A percentile compares a stretch with the other conserved stretches of the same genome.
These are phyloP conservation scores for Aspergillus taichungensis DNA, from an alignment of 495 filamentous ascomycete genomes.

Conservation along the genomic window DNA sequence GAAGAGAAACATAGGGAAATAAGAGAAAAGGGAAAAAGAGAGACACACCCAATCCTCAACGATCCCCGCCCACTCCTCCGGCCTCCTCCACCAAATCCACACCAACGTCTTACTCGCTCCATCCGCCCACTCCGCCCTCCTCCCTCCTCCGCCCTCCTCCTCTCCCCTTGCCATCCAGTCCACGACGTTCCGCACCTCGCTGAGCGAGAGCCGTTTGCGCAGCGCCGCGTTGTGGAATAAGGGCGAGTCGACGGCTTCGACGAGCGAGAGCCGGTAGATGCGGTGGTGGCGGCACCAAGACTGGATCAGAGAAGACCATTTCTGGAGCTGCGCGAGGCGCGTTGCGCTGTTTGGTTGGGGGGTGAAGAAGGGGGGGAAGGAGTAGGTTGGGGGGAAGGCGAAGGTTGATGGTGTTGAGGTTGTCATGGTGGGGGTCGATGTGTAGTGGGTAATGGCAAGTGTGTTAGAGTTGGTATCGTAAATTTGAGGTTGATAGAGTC, in stretches of 20 bases:
- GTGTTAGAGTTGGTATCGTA: no score
- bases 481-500: no score
- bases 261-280: constrained; percentile 59
- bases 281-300: constrained; percentile 72
- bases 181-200: constrained; percentile 59
- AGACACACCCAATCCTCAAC: constrained; percentile 49
- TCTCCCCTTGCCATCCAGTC: constrained; percentile 61
- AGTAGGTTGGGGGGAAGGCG: constrained; percentile 36
- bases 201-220: constrained; percentile 46
- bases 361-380: constrained; percentile 51
- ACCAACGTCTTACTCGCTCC: constrained; percentile 30
- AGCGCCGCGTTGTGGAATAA: constrained; percentile 48
- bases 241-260: constrained; percentile 48
- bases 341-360: constrained; percentile 70
- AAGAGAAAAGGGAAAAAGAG: constrained; percentile 12
- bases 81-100: constrained; percentile 63
- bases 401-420: constrained; percentile 20
- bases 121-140: constrained; percentile 60
- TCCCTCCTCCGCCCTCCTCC: constrained; percentile 47
- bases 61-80: constrained; percentile 65
- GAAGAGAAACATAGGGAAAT: not conserved
- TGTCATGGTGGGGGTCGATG: constrained; percentile 1
- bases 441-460: not conserved
- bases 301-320: constrained; percentile 81
- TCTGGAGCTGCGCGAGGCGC: constrained; percentile 63